These are phyloP conservation scores for Helichrysum umbraculigerum DNA, from an alignment of 129 eudicot genomes.

Conservation along the genomic window DNA sequence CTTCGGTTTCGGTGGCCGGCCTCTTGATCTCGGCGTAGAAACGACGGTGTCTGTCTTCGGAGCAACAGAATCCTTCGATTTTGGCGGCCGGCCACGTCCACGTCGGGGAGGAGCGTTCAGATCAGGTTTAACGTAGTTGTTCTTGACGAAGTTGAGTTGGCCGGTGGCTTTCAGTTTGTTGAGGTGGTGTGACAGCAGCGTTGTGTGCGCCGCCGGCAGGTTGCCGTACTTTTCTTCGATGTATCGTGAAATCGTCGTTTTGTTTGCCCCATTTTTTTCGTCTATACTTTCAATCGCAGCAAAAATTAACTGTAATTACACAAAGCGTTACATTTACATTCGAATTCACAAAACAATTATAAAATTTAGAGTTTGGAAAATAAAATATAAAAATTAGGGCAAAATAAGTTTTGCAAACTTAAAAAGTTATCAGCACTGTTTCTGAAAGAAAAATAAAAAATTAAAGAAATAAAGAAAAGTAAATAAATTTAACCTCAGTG, in stretches of 20 bases:
- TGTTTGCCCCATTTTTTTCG: conserved; percentile 52
- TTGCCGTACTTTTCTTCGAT: conserved; percentile 51
- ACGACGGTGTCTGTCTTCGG: conserved; percentile 15
- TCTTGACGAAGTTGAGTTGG: conserved; percentile 50
- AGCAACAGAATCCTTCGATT: conserved; percentile 40
- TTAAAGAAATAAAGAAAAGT: not conserved
- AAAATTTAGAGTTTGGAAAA: too few species aligned
- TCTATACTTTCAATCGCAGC: conserved; percentile 51
- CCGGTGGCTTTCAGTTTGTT: conserved; percentile 60
- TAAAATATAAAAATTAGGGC: too few species aligned
- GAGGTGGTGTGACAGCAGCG: conserved; percentile 64
- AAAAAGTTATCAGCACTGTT: not conserved
- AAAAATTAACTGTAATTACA: conserved; percentile 48
- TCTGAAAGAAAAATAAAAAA: not conserved
- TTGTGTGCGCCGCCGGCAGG: conserved; percentile 60
- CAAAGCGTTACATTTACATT: not conserved
- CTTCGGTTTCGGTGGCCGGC: conserved; percentile 61
- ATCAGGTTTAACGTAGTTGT: conserved; percentile 59
- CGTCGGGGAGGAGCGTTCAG: conserved; percentile 57
- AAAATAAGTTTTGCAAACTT: too few species aligned
- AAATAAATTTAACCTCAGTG: conserved; percentile 40
- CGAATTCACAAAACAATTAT: too few species aligned
- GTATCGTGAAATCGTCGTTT: conserved; percentile 52
- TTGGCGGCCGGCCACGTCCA: conserved; percentile 80
- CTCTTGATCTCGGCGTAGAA: conserved; percentile 54